Evolutionary conservation across 305 asterid species (phyloP), one percentile per base, ranked within the genome.

Genomic region (Plantago rigida): DNA sequence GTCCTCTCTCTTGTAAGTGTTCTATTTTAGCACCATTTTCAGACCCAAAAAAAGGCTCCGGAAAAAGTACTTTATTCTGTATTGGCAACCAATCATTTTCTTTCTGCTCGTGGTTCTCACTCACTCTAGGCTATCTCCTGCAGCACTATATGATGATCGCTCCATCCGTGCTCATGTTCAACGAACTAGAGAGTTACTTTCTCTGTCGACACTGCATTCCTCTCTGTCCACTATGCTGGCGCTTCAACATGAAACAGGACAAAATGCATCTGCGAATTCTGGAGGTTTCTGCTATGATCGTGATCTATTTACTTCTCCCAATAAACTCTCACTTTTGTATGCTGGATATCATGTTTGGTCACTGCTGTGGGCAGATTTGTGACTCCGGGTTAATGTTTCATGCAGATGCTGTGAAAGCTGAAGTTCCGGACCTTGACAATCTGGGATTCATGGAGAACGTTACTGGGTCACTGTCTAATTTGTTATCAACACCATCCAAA

Each of bases 71-170:
- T 6, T 7, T 9, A 17, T 15, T 6, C 26, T 15, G 11, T 49
- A 49, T 15, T 13, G 24, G 8, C 29, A 50, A n/a, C 34, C 28
- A 8, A 51, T n/a, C 34, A 39, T 65, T 11, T 0, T 41, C 13
- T 41, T 9, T 41, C 13, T 66, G n/a, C 63, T 49, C 41, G 15
- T 56, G 62, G 22, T 63, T 72, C 60, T 68, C 63, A 69, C 60
- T 68, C 65, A 69, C 47, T 64, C 64, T 26, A 63, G 49, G 29
- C 56, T 65, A 62, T 64, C 34, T 57, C 54, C 72, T 83, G 81
- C 93, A 87, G 95, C 96, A 52, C 62, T 71, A 54, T 87, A 89
- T 71, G 97, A 89, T 83, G 94, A 89, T 74, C 82, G 95, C 69
- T 83, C 95, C 60, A 78, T 89, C 64, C 79, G 95, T 75, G 90